Base-by-base conservation (phyloP, 192 early-diverging fungal species). In the Coemansia sp. region DNA sequence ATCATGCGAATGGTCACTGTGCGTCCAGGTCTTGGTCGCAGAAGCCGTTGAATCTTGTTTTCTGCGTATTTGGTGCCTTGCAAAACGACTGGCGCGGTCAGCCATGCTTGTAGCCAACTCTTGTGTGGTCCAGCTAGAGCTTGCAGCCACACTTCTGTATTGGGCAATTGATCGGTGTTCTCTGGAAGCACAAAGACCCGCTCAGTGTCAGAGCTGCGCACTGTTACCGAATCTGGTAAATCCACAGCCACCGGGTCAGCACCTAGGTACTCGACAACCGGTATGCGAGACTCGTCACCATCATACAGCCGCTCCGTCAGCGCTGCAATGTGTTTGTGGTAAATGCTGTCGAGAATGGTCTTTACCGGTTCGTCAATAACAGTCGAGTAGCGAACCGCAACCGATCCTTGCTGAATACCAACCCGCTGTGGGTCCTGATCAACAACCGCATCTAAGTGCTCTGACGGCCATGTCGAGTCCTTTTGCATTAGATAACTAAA, bases 401-500 rank as follows among this genome's bases (percentile, higher is more conserved):
- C 86, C 10, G 93, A 91, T 41, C 95, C 95, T 37, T 98, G 95
- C 56, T 96, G 85, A 67, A 96, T 94, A 58, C 84, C 86, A 5
- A 88, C 87, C 61, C 95, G 87, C 59, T 88, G 85, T 4, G 89
- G 85, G 84, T 98, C 95, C 69, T 91, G 86, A 56, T 85, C 93
- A 15, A 91, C 84, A 41, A 98, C 85, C 22, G 92, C 87, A 50
- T 89, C 90, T 7, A 96, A 72, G 54, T 95, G 85, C 65, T 98
- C 95, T 0, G 90, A 88, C 69, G 92, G 92, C 94, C 93, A 95
- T 24, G 90, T 75, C 8, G 90, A 90, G 72, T 94, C 90, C 85
- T 96, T 96, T 79, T 90, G 90, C 81, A 95, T 88, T 88, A 90
- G 89, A 19, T 85, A 81, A 66, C 93, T 90, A 82, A 98, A 94